Evolutionary conservation across 441 rosid genomes (phyloP).

Genomic region (Corymbia citriodora): DNA sequence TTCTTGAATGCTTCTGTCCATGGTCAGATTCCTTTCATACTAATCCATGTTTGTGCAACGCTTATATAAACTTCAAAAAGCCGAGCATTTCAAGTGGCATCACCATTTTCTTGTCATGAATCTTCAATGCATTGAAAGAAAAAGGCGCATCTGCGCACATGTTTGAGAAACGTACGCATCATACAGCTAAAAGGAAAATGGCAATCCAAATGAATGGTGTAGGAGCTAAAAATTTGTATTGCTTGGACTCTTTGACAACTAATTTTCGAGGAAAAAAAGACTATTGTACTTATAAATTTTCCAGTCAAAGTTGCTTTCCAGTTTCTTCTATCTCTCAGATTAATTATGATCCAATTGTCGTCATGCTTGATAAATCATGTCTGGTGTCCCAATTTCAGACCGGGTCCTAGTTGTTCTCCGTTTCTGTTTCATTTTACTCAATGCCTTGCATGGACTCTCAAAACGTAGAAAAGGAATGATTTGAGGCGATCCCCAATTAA

Average conservation of each 20-base stretch:
- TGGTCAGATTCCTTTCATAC: not conserved
- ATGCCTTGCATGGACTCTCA: not conserved
- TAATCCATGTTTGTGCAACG: not conserved
- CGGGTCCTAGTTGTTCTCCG: not conserved
- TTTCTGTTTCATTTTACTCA: not conserved
- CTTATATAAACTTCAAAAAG: not conserved
- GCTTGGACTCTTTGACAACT: not conserved
- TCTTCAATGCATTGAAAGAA: not conserved
- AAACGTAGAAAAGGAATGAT: not conserved
- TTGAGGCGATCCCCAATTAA: not conserved
- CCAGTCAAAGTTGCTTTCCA: not conserved
- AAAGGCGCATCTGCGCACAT: not conserved
- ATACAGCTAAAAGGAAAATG: not conserved
- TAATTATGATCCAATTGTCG: not conserved
- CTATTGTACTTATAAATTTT: not conserved
- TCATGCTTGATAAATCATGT: not conserved
- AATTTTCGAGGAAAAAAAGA: not conserved
- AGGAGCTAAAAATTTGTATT: not conserved
- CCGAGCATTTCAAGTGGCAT: not conserved
- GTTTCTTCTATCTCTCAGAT: not conserved
- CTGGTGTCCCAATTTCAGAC: not conserved
- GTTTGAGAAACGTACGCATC: not conserved
- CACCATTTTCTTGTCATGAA: not conserved
- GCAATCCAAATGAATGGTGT: not conserved
- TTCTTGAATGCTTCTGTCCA: not conserved